Percentiles rank a stretch among this genome's conserved stretches.
Evolutionary conservation across 352 stramenopile species (phyloP).

Genomic region (Globisporangium mamillatum): DNA sequence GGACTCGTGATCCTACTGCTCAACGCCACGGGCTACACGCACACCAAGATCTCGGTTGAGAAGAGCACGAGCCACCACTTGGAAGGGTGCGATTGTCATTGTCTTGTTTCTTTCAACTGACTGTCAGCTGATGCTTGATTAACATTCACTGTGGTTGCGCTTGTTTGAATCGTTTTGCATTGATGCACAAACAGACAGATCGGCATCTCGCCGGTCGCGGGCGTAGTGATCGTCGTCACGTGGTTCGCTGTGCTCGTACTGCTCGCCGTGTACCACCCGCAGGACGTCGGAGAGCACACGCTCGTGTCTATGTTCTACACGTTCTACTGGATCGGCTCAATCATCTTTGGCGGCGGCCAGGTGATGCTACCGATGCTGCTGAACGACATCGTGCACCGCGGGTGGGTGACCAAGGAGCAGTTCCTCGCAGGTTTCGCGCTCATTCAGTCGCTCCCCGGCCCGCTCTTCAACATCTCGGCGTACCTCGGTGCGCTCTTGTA

Average conservation of each 20-base stretch:
- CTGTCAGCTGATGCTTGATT: not conserved
- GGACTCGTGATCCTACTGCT: conserved; percentile 63
- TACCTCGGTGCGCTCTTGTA: conserved; percentile 90
- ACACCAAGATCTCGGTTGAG: conserved; percentile 23
- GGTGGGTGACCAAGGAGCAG: conserved; percentile 90
- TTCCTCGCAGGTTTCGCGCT: conserved; percentile 93
- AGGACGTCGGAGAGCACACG: conserved; percentile 35
- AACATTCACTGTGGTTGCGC: not conserved
- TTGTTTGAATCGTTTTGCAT: not conserved
- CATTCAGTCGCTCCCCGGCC: conserved; percentile 91
- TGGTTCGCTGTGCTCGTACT: conserved; percentile 74
- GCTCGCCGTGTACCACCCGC: conserved; percentile 47
- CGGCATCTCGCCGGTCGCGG: conserved; percentile 81
- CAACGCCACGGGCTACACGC: conserved; percentile 35
- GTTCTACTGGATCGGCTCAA: conserved; percentile 93
- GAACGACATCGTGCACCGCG: conserved; percentile 72
- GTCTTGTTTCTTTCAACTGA: not conserved
- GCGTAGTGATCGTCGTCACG: conserved; percentile 69
- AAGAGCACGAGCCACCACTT: conserved; percentile 32
- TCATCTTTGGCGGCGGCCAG: conserved; percentile 94
- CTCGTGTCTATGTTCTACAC: conserved; percentile 82
- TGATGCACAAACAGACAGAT: conserved; percentile 56
- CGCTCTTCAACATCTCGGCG: conserved; percentile 94
- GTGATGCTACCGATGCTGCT: conserved; percentile 92
- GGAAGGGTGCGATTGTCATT: conserved; percentile 26